These are phyloP conservation scores for Tetracladium marchalianum DNA, from an alignment of 495 filamentous ascomycete species.

Conservation along the genomic window DNA sequence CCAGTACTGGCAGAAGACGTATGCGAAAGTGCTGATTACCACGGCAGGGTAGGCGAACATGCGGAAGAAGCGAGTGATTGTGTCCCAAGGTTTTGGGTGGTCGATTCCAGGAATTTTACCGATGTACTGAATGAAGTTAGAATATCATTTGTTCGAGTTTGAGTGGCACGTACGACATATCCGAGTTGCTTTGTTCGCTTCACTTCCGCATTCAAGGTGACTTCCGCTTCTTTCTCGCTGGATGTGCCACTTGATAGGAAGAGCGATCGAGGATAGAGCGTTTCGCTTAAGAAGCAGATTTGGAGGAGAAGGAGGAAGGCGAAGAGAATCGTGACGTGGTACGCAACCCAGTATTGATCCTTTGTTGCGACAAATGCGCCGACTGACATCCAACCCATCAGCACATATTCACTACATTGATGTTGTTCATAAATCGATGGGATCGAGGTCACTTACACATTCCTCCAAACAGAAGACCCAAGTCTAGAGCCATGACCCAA, in stretches of 20 bases:
- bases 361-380: constrained; percentile 46
- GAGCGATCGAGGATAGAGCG: constrained; percentile 45
- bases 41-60: constrained; percentile 40
- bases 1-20: constrained; percentile 54
- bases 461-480: constrained; percentile 46
- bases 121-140: constrained; percentile 27
- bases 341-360: constrained; percentile 45
- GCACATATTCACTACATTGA: constrained; percentile 11
- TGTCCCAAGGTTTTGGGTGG: constrained; percentile 44
- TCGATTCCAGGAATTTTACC: constrained; percentile 40
- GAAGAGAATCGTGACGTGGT: constrained; percentile 50
- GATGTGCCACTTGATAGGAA: constrained; percentile 32
- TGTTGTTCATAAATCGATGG: neutral
- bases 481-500: constrained; percentile 53
- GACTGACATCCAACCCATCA: constrained; percentile 22
- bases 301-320: constrained; percentile 39
- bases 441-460: constrained; percentile 20
- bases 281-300: constrained; percentile 47
- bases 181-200: constrained; percentile 9
- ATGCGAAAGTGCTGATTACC: constrained; percentile 36
- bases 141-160: neutral
- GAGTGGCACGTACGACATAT: neutral
- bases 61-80: constrained; percentile 34
- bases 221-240: constrained; percentile 8
- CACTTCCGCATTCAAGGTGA: neutral